Evolutionary conservation across 164 flowering plant species (phyloP).

Genomic region (Macadamia integrifolia): DNA sequence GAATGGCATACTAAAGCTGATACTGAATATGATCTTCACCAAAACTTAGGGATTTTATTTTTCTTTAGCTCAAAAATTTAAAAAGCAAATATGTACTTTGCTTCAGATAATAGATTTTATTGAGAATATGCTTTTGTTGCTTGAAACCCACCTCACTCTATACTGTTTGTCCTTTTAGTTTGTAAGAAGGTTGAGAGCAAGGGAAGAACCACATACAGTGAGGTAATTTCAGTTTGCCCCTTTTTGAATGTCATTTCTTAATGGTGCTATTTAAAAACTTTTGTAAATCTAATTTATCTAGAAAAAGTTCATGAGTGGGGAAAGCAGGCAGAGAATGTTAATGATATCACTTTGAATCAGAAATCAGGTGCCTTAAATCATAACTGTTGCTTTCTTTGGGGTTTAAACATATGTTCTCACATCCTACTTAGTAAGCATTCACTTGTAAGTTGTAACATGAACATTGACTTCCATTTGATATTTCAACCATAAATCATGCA

Average conservation of each 20-base stretch:
- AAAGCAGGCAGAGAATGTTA: too few species aligned
- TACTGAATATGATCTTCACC: background rate
- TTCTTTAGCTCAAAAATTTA: background rate
- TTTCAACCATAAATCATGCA: too few species aligned
- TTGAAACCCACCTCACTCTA: conserved; percentile 1
- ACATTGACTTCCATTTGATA: too few species aligned
- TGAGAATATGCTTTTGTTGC: background rate
- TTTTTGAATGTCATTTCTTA: background rate
- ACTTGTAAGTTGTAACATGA: too few species aligned
- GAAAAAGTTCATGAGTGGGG: too few species aligned
- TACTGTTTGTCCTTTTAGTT: conserved; percentile 12
- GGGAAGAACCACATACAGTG: conserved; percentile 29
- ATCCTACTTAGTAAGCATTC: too few species aligned
- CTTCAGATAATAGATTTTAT: background rate
- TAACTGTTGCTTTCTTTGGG: too few species aligned
- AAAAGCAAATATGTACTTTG: background rate
- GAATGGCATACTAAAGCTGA: background rate
- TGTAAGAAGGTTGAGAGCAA: conserved; percentile 29
- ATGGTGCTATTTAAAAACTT: too few species aligned
- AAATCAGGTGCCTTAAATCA: too few species aligned
- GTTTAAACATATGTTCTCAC: too few species aligned
- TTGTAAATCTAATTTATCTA: background rate
- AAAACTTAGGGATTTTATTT: background rate
- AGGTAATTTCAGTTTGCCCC: conserved; percentile 13
- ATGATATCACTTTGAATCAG: too few species aligned